phyloP scores from a whole-genome alignment of 495 filamentous ascomycete species.

The Parathielavia appendiculata region DNA sequence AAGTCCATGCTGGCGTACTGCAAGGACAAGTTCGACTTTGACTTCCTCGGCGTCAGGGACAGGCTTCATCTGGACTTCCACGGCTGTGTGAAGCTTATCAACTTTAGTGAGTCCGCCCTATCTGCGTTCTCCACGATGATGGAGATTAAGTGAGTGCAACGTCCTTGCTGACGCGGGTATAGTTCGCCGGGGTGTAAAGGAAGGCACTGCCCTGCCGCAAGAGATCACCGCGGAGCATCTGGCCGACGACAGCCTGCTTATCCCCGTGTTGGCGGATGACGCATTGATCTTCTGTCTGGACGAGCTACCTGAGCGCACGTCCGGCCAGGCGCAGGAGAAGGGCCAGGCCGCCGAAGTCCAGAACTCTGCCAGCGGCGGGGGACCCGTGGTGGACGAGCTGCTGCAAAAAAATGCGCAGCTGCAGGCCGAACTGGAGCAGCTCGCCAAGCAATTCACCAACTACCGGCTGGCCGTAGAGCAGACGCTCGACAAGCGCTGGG shows the following conservation, averaged over 20 bases:
- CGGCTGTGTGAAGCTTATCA: slow-evolving; percentile 76
- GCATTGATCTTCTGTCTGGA: slow-evolving; percentile 78
- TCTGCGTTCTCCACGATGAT: too few relatives aligned
- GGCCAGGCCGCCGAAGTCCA: neutral
- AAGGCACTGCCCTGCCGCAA: slow-evolving; percentile 46
- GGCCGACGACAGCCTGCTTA: slow-evolving; percentile 68
- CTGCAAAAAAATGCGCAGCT: slow-evolving; percentile 58
- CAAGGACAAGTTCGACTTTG: slow-evolving; percentile 66
- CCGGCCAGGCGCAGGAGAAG: slow-evolving; percentile 23
- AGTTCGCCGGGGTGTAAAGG: slow-evolving; percentile 42
- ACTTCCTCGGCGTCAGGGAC: slow-evolving; percentile 62
- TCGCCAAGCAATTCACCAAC: slow-evolving; percentile 63
- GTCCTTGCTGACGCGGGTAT: neutral
- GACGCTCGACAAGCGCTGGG: slow-evolving; percentile 67
- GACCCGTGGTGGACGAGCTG: slow-evolving; percentile 36
- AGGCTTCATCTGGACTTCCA: slow-evolving; percentile 73
- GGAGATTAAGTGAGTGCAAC: too few relatives aligned
- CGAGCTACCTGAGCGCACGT: slow-evolving; percentile 59
- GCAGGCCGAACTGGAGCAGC: slow-evolving; percentile 59
- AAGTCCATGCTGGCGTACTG: slow-evolving; percentile 65
- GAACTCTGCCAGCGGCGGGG: slow-evolving; percentile 16
- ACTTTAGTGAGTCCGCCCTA: slow-evolving; percentile 55
- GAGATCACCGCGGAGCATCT: slow-evolving; percentile 56
- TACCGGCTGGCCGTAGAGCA: slow-evolving; percentile 64
- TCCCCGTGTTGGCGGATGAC: slow-evolving; percentile 86